Percentiles rank a stretch among this genome's conserved stretches.
Evolutionary conservation across 202 grass and related monocot genomes (phyloP).

Genomic region (Saccharum hybrid): DNA sequence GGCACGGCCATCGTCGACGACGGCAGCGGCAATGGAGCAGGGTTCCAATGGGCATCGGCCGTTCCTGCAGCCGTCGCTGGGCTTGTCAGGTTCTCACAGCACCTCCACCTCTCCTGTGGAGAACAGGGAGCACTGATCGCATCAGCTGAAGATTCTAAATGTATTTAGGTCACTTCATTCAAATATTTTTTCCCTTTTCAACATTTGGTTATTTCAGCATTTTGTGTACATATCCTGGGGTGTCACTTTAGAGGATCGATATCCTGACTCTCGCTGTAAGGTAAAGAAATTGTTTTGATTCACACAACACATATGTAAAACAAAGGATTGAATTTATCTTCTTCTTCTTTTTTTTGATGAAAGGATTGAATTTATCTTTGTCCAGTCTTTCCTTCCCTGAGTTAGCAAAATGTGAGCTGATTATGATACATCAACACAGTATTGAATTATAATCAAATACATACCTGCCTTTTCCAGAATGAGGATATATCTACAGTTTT

Average conservation of each 20-base stretch:
- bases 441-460: not conserved
- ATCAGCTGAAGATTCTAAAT: constrained; percentile 29
- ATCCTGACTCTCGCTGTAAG: constrained; percentile 23
- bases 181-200: not conserved
- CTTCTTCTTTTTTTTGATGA: no score
- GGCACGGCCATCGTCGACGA: not conserved
- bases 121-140: constrained; percentile 43
- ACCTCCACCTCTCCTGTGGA: constrained; percentile 56
- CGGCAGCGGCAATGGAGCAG: not conserved
- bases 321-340: not conserved
- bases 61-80: constrained; percentile 52
- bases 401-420: not conserved
- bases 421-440: constrained; percentile 21
- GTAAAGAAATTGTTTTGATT: constrained; percentile 42
- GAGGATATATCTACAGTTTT: constrained; percentile 17
- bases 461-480: not conserved
- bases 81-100: constrained; percentile 53
- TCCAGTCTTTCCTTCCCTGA: not conserved
- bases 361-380: constrained; percentile 5
- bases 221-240: constrained; percentile 50
- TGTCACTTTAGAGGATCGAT: constrained; percentile 33
- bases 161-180: not conserved
- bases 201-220: constrained; percentile 12
- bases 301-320: constrained; percentile 27
- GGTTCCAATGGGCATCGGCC: constrained; percentile 32